Evolutionary conservation across 495 filamentous ascomycete species (phyloP).

Genomic region (Aspergillus mulundensis): DNA sequence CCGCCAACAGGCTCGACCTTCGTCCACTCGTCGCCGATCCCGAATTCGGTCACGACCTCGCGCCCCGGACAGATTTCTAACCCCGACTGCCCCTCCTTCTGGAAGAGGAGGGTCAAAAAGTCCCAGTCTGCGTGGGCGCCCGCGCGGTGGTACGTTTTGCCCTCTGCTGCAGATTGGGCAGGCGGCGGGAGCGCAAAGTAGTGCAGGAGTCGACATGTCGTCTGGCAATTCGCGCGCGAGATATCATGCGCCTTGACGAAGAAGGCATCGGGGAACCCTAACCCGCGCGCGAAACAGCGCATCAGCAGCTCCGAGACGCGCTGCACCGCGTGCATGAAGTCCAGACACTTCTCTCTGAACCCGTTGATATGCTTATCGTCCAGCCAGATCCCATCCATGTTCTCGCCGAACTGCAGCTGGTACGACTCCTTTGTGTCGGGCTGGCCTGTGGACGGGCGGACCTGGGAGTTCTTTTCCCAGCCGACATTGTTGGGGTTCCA

Average conservation of each 20-base stretch:
- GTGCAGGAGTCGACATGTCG: slow-evolving; percentile 55
- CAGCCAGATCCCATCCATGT: slow-evolving; percentile 51
- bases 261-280: slow-evolving; percentile 53
- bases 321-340: slow-evolving; percentile 55
- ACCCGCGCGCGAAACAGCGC: slow-evolving; percentile 54
- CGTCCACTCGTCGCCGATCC: slow-evolving; percentile 58
- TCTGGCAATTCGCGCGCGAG: slow-evolving; percentile 45
- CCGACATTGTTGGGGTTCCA: slow-evolving; percentile 54
- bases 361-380: slow-evolving; percentile 44
- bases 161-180: slow-evolving; percentile 23
- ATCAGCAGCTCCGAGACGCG: slow-evolving; percentile 53
- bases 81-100: slow-evolving; percentile 57
- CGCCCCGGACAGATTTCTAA: slow-evolving; percentile 65
- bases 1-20: slow-evolving; percentile 52
- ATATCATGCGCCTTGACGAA: slow-evolving; percentile 55
- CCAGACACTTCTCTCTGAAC: slow-evolving; percentile 38
- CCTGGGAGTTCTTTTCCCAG: slow-evolving; percentile 61
- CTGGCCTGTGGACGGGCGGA: slow-evolving; percentile 57
- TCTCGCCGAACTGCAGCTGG: slow-evolving; percentile 56
- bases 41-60: slow-evolving; percentile 57
- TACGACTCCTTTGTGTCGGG: slow-evolving; percentile 61
- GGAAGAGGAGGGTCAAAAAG: slow-evolving; percentile 62
- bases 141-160: slow-evolving; percentile 52
- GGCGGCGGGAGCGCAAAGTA: slow-evolving; percentile 43
- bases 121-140: slow-evolving; percentile 65